Evolutionary conservation across 2,329 filamentous ascomycete genomes (phyloP).

Genomic region (Botrytis deweyae): DNA sequence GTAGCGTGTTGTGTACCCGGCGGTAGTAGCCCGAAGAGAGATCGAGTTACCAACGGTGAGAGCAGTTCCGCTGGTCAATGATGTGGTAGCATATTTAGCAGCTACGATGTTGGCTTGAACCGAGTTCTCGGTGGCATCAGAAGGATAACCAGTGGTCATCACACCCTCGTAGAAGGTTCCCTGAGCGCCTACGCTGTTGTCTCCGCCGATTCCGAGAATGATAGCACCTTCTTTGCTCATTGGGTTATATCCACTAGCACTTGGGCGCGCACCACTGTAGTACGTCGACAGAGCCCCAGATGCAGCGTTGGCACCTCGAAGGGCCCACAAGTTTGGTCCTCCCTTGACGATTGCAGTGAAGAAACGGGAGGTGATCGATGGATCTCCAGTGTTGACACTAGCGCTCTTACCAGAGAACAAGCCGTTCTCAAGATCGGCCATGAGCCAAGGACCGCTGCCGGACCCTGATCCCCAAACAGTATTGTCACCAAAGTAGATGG

Average conservation of each 20-base stretch:
- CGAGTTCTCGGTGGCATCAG: slow-evolving; percentile 56
- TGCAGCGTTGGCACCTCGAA: slow-evolving; percentile 57
- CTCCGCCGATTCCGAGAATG: slow-evolving; percentile 69
- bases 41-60: slow-evolving; percentile 51
- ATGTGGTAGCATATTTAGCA: slow-evolving; percentile 52
- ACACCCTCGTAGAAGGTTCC: slow-evolving; percentile 66
- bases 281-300: slow-evolving; percentile 57
- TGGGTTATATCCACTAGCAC: slow-evolving; percentile 49
- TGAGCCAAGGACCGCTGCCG: slow-evolving; percentile 63
- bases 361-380: slow-evolving; percentile 55
- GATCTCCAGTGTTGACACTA: slow-evolving; percentile 51
- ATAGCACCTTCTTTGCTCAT: slow-evolving; percentile 67
- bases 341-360: slow-evolving; percentile 59
- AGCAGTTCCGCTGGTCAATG: slow-evolving; percentile 49
- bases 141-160: slow-evolving; percentile 62
- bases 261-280: slow-evolving; percentile 57
- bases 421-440: slow-evolving; percentile 68
- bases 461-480: slow-evolving; percentile 56
- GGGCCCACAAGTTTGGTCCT: slow-evolving; percentile 54
- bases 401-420: slow-evolving; percentile 56
- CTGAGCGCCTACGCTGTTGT: slow-evolving; percentile 54
- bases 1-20: slow-evolving; percentile 54
- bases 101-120: slow-evolving; percentile 62
- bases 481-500: slow-evolving; percentile 61
- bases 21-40: slow-evolving; percentile 55